A percentile compares a stretch with the other conserved stretches of the same genome.
Conservation (phyloP, 345 rosid genomes). For the Eucalyptus grandis region DNA sequence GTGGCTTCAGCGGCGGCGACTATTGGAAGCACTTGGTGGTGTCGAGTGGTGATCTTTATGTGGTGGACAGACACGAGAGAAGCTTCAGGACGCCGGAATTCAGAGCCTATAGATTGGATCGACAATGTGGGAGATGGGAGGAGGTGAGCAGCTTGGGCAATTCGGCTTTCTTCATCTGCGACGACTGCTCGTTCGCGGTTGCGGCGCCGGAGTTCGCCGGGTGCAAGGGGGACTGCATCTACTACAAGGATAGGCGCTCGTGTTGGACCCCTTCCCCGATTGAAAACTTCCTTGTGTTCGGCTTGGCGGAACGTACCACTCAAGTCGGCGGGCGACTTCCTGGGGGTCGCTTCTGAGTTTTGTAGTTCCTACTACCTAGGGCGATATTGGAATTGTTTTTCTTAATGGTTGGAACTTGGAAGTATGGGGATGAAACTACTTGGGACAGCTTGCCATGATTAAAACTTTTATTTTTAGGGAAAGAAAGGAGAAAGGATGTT, state of each 20-base stretch:
- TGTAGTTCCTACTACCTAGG: too few relatives aligned
- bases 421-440: neutral
- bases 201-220: neutral
- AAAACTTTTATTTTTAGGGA: neutral
- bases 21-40: neutral
- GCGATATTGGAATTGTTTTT: too few relatives aligned
- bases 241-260: neutral
- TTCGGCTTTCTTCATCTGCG: neutral
- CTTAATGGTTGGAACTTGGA: too few relatives aligned
- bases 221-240: neutral
- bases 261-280: neutral
- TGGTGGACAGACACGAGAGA: neutral
- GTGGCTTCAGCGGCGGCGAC: rapidly evolving
- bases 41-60: neutral
- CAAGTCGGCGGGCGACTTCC: too few relatives aligned
- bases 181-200: neutral
- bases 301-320: neutral
- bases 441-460: neutral
- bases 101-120: neutral
- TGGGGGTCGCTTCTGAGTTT: too few relatives aligned
- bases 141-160: neutral
- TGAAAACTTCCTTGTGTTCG: neutral
- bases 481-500: neutral
- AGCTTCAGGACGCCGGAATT: neutral
- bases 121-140: neutral